Base-by-base conservation (phyloP, 148 eudicot species). In the Simmondsia chinensis region DNA sequence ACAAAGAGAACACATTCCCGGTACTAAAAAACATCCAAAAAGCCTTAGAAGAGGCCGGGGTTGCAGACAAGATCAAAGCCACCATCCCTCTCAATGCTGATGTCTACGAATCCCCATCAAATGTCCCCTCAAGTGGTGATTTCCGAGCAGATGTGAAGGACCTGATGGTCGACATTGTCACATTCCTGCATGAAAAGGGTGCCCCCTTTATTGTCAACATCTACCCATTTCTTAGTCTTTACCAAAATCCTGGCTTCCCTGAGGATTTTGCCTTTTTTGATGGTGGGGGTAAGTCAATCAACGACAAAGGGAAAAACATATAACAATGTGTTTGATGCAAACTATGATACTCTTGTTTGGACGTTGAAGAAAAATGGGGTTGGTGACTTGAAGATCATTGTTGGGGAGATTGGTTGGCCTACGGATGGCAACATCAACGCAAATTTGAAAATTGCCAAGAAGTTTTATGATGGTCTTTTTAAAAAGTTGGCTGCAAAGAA, bases 41-140 rank as follows among this genome's bases (percentile, higher is more conserved):
- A 29, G 97, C 97, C 3, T 66, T 91, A 4, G 50, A 79, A 31
- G 82, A 67, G 9, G 75, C 68, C 21, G 94, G 88, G 3, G 53
- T 57, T 23, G 71, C 56, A 2, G 47, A 73, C 39, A 50, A 46
- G 29, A 60, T 91, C 60, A 91, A 91, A 46, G 82, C 64, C 16
- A 69, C 89, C 15, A 61, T 69, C 24, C 99, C 99, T n/a, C 77
- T 63, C 2, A 91, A 91, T 42, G 83, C 94, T 5, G 96, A 82
- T 42, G 96, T 87, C 3, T 87, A 87, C 27, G 69, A 66, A 9
- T 74, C 87, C 3, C 34, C 65, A 6, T 52, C 75, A 0, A 52
- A 45, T n/a, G 44, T 43, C 17, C 96, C 96, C 7, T 87, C 96
- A 0, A 41, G 4, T 1, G 96, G 96, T 1, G 53, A 73, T 46